phyloP scores from a whole-genome alignment of 345 rosid species.

The Iberis pinnata region DNA sequence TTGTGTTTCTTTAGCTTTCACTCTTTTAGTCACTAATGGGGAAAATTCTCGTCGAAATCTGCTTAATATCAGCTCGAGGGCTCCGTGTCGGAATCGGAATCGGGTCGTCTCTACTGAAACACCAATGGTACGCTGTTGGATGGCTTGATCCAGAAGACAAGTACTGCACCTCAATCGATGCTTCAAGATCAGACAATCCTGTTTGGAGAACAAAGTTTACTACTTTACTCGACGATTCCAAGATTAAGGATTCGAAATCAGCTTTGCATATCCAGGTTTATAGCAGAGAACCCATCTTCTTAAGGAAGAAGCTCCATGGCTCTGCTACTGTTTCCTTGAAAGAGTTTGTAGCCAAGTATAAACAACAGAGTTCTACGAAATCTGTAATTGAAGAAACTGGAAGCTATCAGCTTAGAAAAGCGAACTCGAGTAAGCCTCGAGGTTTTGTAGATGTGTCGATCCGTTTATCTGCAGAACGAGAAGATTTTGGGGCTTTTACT shows the following conservation, averaged over 20 bases:
- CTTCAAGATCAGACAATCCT: conserved; percentile 61
- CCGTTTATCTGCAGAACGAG: conserved; percentile 46
- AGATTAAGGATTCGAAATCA: conserved; percentile 33
- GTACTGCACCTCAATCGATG: conserved; percentile 75
- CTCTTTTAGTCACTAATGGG: too few species aligned
- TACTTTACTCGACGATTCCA: conserved; percentile 40
- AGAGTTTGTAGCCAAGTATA: conserved; percentile 52
- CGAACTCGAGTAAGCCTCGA: conserved; percentile 51
- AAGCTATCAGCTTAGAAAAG: conserved; percentile 74
- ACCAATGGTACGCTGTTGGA: conserved; percentile 91
- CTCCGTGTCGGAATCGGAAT: conserved; percentile 39
- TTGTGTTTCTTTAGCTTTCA: too few species aligned
- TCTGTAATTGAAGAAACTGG: conserved; percentile 49
- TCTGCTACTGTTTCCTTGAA: conserved; percentile 58
- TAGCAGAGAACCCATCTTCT: conserved; percentile 83
- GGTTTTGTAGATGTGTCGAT: conserved; percentile 80
- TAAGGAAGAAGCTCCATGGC: conserved; percentile 70
- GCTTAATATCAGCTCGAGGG: conserved; percentile 72
- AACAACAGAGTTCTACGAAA: conserved; percentile 30
- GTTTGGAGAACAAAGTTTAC: conserved; percentile 81
- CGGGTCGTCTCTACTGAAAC: conserved; percentile 60
- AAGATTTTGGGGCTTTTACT: conserved; percentile 31
- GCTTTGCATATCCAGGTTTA: conserved; percentile 62
- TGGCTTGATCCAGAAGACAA: conserved; percentile 82
- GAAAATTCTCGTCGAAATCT: conserved; percentile 58